Evolutionary conservation across 768 basidiomycete genomes (phyloP), one percentile per base, ranked within the genome.

Genomic region (Tricholoma sp.): DNA sequence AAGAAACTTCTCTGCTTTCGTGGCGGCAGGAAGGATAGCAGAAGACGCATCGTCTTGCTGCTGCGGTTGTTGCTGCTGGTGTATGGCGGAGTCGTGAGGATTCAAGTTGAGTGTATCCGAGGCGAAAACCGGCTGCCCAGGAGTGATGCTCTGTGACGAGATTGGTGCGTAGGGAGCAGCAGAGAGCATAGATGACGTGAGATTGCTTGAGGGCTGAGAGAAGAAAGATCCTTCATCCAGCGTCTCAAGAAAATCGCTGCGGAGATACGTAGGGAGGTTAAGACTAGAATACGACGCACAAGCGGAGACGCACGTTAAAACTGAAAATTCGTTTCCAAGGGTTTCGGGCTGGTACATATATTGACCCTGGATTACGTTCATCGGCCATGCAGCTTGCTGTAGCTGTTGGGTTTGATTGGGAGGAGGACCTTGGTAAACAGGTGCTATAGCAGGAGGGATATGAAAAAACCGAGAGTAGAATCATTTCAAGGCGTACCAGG

Each of bases 161-260:
- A 68, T 73, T 36, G 74, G 65, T 1, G 72, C 60, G 45, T 80
- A 75, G 18, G 82, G 70, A 65, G 81, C 76, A 41, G 84, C 68
- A 4, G 80, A 24, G 6, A 41, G 41, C 52, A 72, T 2, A 80
- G 78, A 4, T 76, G 64, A 28, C 83, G 76, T 1, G 76, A 49
- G 47, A 32, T 49, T 76, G 49, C 72, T 68, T 56, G 70, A 66
- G 4, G 83, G 81, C 8, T 84, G 78, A n/a, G 81, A 80, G 69
- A 92, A 89, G 72, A 91, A 93, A 1, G 88, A 79, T 2, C 86
- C 84, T 53, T 94, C 91, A 69, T 93, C 90, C 8, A 95, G 79
- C 0, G 90, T 91, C 67, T 93, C 90, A 28, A 95, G 78, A 69
- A 94, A 94, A 65, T 95, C 92, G 32, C 91, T 94, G 56, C 37